Percentiles rank a stretch among this genome's conserved stretches.
Evolutionary conservation across 2,329 filamentous ascomycete species (phyloP).

Genomic region (Nemania bipapillata): DNA sequence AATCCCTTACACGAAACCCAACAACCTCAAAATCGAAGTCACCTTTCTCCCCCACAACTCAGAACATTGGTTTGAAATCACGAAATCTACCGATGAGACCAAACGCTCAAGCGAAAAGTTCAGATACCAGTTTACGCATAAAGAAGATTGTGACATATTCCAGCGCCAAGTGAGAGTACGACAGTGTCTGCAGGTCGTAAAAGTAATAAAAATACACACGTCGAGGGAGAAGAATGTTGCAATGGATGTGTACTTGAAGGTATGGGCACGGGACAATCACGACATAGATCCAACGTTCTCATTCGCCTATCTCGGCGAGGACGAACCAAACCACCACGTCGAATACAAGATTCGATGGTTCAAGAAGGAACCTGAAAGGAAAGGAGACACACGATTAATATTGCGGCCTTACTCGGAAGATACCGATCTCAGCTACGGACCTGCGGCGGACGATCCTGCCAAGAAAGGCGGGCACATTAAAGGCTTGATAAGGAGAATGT

Average conservation of each 20-base stretch:
- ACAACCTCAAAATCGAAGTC: slow-evolving; percentile 37
- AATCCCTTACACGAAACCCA: slow-evolving; percentile 42
- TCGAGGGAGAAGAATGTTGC: slow-evolving; percentile 36
- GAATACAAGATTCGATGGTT: slow-evolving; percentile 46
- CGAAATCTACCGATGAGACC: slow-evolving; percentile 1
- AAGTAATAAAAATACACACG: slow-evolving; percentile 38
- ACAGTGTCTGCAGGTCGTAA: slow-evolving; percentile 35
- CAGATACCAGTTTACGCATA: slow-evolving; percentile 39
- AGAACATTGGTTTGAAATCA: slow-evolving; percentile 39
- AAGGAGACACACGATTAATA: slow-evolving; percentile 37
- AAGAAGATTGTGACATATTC: slow-evolving; percentile 38
- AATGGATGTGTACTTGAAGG: slow-evolving; percentile 37
- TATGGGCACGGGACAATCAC: slow-evolving; percentile 38
- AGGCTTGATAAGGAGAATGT: slow-evolving; percentile 8
- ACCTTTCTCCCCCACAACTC: slow-evolving; percentile 38
- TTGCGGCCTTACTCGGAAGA: slow-evolving; percentile 36
- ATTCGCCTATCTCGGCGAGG: slow-evolving; percentile 36
- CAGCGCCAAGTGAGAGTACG: slow-evolving; percentile 34
- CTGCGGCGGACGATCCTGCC: slow-evolving; percentile 1
- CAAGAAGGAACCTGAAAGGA: slow-evolving; percentile 38
- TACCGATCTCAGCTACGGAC: slow-evolving; percentile 32
- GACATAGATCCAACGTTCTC: slow-evolving; percentile 42
- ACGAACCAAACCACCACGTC: slow-evolving; percentile 36
- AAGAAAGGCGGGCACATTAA: slow-evolving; percentile 24
- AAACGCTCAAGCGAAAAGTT: slow-evolving; percentile 18